phyloP scores from a whole-genome alignment of 2,329 filamentous ascomycete species.

The Sporothrix mexicana region DNA sequence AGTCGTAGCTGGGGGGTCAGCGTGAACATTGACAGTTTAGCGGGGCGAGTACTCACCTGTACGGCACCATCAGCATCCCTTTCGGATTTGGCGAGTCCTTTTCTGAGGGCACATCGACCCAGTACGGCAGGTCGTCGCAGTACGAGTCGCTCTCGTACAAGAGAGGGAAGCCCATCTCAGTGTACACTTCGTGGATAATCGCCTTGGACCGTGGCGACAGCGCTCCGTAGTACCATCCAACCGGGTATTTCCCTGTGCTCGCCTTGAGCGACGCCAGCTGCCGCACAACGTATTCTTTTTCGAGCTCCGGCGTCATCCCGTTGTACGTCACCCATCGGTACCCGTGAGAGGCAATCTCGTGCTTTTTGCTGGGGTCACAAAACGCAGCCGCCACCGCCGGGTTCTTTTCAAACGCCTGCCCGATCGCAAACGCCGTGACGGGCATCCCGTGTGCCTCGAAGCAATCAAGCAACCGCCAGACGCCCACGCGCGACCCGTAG shows the following conservation, averaged over 20 bases:
- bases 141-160: conserved; percentile 37
- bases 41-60: conserved; percentile 15
- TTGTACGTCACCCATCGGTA: conserved; percentile 35
- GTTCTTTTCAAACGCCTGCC: conserved; percentile 36
- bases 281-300: conserved; percentile 33
- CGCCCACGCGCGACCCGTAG: conserved; percentile 37
- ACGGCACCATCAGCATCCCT: conserved; percentile 38
- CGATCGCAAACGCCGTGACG: conserved; percentile 35
- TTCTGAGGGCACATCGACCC: conserved; percentile 38
- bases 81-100: conserved; percentile 25
- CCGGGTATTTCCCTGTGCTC: conserved; percentile 33
- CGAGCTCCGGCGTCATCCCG: conserved; percentile 31
- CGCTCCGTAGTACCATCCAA: conserved; percentile 38
- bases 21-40: neutral
- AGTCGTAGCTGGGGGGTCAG: conserved; percentile 33
- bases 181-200: conserved; percentile 35
- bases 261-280: conserved; percentile 34
- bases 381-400: conserved; percentile 35
- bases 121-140: conserved; percentile 39
- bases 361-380: conserved; percentile 29
- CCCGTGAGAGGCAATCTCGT: conserved; percentile 38
- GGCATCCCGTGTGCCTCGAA: conserved; percentile 33
- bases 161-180: conserved; percentile 33
- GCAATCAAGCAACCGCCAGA: conserved; percentile 37
- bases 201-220: conserved; percentile 34